Evolutionary conservation across 148 eudicot species (phyloP), one percentile per base, ranked within the genome.

Genomic region (Pharnaceum exiguum): DNA sequence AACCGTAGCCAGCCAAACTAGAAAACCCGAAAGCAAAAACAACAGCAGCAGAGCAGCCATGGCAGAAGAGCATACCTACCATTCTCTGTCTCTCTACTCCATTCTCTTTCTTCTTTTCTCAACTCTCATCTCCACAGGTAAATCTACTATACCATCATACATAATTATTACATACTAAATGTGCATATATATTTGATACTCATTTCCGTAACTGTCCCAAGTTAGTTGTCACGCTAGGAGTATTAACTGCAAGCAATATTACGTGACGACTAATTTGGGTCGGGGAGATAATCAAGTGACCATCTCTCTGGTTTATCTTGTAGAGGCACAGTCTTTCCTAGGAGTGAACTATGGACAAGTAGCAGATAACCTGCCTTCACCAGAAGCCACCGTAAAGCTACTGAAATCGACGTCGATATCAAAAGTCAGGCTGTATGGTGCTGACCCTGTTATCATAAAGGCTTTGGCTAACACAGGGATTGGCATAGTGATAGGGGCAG

Each of bases 311-410:
- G n/a, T n/a, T 22, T 11, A 27, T 32, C 23, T 32, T 66, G 36
- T 78, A 90, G 89, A 71, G 42, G 71, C 81, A 7, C 79, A 90
- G 45, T 76, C 95, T 3, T 90, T 75, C 66, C 60, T 91, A 37
- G 98, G 98, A 30, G 76, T 91, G 55, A 91, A 91, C 75, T 85
- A 88, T 44, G 98, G 98, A 2, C 63, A 67, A 35, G 72, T 91
- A 15, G 98, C 93, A 12, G 85, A 88, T 75, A 91, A 91, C 57
- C 84, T 91, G 1, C 98, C 98, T 24, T 82, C 96, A 37, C 84
- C 95, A 25, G 72, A 66, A 16, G 70, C 71, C 9, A 85, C 94
- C 13, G 90, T 55, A 21, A 85, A 81, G 58, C 90, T 91, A 1
- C 59, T 91, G 22, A 68, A 72, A 59, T 67, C 94, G 7, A 82